These are phyloP conservation scores for Niebla homalea DNA, from an alignment of 495 filamentous ascomycete species.

Conservation along the genomic window DNA sequence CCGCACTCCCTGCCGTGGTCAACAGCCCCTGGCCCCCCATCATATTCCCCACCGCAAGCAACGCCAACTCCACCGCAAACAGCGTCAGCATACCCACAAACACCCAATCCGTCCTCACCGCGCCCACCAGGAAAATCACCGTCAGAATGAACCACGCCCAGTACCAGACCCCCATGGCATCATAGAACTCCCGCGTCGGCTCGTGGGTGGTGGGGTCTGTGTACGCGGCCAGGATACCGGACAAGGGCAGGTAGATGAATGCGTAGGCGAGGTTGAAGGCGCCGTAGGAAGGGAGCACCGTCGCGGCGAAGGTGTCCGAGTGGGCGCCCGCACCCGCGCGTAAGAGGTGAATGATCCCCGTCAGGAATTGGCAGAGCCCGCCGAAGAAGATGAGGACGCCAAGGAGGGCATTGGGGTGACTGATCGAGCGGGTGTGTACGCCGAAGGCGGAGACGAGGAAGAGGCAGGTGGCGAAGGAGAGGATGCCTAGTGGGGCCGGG, in stretches of 20 bases:
- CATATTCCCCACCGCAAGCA: constrained; percentile 24
- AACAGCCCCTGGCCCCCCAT: constrained; percentile 7
- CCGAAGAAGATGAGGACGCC: constrained; percentile 28
- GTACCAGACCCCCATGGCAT: constrained; percentile 24
- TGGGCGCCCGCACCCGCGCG: constrained; percentile 2
- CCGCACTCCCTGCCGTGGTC: constrained; percentile 14
- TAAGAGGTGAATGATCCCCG: constrained; percentile 25
- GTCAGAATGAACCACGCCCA: constrained; percentile 31
- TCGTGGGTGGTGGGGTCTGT: constrained; percentile 15
- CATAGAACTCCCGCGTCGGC: constrained; percentile 15
- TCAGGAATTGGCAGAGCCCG: constrained; percentile 23
- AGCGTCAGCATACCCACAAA: constrained; percentile 19
- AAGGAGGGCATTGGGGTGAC: constrained; percentile 22
- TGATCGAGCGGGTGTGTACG: constrained; percentile 24
- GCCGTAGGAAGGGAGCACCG: constrained; percentile 25
- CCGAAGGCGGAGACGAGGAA: constrained; percentile 26
- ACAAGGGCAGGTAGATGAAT: constrained; percentile 25
- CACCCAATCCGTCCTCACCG: constrained; percentile 20
- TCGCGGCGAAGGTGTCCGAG: constrained; percentile 24
- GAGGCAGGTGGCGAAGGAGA: constrained; percentile 19
- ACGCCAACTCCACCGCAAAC: constrained; percentile 19
- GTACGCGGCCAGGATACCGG: constrained; percentile 24
- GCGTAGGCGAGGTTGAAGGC: constrained; percentile 28
- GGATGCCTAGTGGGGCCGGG: constrained; percentile 21
- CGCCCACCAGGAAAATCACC: constrained; percentile 25